Percentiles rank a stretch among this genome's conserved stretches.
Conservation (phyloP, 2,329 filamentous ascomycete genomes). For the Aspergillus sp. region DNA sequence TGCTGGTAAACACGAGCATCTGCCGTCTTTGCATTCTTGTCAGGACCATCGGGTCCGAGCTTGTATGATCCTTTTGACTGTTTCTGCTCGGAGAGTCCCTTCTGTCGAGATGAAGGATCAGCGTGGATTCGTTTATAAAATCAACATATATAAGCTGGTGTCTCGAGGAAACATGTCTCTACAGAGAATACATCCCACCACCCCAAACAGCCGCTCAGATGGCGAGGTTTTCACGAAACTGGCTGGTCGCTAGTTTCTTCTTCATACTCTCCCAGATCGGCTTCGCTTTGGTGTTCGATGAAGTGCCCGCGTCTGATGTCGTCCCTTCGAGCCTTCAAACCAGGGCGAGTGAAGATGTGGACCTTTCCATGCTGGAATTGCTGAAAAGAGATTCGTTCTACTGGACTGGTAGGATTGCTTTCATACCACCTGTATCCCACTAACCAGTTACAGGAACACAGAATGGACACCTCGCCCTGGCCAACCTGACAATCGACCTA, state of each 20-base stretch:
- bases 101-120: too few species aligned
- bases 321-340: neutral
- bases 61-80: too few species aligned
- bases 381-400: conserved; percentile 19
- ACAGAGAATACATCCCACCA: neutral
- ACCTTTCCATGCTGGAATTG: conserved; percentile 13
- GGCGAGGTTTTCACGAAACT: conserved; percentile 15
- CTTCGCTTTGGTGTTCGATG: conserved; percentile 17
- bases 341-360: neutral
- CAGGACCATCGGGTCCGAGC: too few species aligned
- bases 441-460: conserved; percentile 10
- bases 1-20: neutral
- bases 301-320: conserved; percentile 11
- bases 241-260: conserved; percentile 16
- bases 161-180: neutral
- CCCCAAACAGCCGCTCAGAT: conserved; percentile 2
- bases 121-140: neutral
- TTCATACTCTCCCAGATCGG: conserved; percentile 14
- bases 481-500: conserved; percentile 18
- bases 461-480: conserved; percentile 17
- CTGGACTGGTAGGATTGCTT: conserved; percentile 17
- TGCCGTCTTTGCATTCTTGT: neutral
- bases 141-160: neutral
- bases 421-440: neutral
- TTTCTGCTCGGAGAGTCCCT: too few species aligned